Evolutionary conservation across 139 green algal genomes (phyloP).

Genomic region (Micractinium sp.): DNA sequence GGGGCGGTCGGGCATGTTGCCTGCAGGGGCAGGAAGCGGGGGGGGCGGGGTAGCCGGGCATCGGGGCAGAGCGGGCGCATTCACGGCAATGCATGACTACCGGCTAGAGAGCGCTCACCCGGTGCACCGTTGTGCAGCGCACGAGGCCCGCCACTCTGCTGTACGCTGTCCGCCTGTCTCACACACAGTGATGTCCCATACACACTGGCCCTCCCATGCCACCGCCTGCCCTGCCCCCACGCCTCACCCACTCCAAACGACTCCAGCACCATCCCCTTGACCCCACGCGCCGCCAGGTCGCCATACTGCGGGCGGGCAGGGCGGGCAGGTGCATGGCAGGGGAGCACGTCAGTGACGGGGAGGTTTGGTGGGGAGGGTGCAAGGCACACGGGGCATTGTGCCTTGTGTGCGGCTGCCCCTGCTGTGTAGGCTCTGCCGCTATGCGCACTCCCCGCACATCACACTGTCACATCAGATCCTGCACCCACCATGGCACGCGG

Average conservation of each 20-base stretch:
- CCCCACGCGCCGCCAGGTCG: constrained; percentile 72
- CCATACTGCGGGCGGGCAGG: constrained; percentile 72
- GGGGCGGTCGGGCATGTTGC: constrained; percentile 83
- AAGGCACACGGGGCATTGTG: background rate
- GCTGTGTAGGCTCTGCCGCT: too few species aligned
- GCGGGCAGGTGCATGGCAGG: background rate
- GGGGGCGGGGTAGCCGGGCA: background rate
- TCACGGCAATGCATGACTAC: background rate
- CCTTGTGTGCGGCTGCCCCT: background rate
- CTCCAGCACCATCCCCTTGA: constrained; percentile 87
- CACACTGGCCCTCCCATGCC: too few species aligned
- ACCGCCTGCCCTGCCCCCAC: background rate
- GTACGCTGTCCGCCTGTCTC: background rate
- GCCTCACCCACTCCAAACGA: constrained; percentile 93
- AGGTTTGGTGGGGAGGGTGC: background rate
- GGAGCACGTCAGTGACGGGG: background rate
- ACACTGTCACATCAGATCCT: background rate
- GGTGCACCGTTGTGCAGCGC: background rate
- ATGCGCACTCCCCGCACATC: background rate
- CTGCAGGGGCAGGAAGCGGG: background rate
- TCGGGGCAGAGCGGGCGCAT: background rate
- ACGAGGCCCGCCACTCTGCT: background rate
- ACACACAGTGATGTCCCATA: too few species aligned
- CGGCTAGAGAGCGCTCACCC: background rate
- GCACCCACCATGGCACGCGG: constrained; percentile 1